Evolutionary conservation across 1,284 basidiomycete genomes (phyloP), one percentile per base, ranked within the genome.

Genomic region (Trametes pubescens): DNA sequence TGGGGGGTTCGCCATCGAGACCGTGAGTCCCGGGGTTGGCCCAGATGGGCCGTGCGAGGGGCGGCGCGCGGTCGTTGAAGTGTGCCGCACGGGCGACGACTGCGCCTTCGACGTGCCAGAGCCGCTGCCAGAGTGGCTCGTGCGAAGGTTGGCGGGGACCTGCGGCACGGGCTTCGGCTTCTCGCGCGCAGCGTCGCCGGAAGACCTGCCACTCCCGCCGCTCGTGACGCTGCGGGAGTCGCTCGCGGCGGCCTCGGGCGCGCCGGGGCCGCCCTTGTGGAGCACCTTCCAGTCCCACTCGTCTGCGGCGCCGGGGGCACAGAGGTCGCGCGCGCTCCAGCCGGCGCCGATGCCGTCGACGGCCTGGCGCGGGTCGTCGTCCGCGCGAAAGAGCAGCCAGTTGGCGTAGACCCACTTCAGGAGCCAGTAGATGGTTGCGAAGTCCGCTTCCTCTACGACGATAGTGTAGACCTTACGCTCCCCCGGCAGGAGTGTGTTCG

Each of bases 321-420:
- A 79, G 34, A 89, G 72, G 79, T 86, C 88, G 43, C 82, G 83
- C 10, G 82, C 84, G 69, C 84, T 89, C 87, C 88, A 90, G 24
- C 85, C 86, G 26, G 81, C 82, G 21, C 84, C 86, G 46, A 88
- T 80, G 13, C 86, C 84, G 65, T 88, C 85, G 38, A 90, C 84
- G 16, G 86, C 88, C 26, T 79, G 75, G 24, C 89, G 80, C 11
- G 88, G 86, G 65, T 90, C 88, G 67, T 90, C 88, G 44, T 88
- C 77, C 59, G 90, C 86, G 57, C 84, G 83, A 77, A 87, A 88
- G 32, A 86, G 76, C 4, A 89, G 75, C 88, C 87, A 90, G 71
- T 93, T 91, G 2, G 90, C 89, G 72, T 94, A 95, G 43, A 93
- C 86, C 77, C 86, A 94, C 69, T 92, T 92, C 57, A 95, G 76